phyloP scores from a whole-genome alignment of 805 yeast genomes.

The Huiozyma sinensis region DNA sequence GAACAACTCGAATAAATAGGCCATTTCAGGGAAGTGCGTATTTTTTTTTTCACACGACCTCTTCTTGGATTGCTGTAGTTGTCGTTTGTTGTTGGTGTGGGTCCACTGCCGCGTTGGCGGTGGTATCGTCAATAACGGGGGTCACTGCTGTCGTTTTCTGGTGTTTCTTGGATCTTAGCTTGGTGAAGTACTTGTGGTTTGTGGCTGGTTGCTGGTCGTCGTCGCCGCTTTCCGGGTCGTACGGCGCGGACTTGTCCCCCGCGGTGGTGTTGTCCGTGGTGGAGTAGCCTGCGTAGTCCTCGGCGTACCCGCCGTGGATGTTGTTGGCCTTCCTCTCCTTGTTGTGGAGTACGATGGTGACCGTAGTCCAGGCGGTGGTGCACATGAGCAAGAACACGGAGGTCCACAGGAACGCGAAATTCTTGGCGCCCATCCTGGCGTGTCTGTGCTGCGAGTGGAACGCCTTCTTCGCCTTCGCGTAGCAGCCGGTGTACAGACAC shows the following conservation, averaged over 20 bases:
- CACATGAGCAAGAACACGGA: slow-evolving; percentile 14
- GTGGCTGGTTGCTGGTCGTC: background rate
- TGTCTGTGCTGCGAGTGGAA: slow-evolving; percentile 34
- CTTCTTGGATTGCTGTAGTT: background rate
- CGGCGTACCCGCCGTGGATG: background rate
- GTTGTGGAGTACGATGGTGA: slow-evolving; percentile 6
- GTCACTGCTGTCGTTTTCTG: background rate
- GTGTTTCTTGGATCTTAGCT: background rate
- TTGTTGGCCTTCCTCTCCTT: slow-evolving; percentile 2
- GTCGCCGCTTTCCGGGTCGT: background rate
- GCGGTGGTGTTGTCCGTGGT: background rate
- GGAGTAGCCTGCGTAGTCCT: background rate
- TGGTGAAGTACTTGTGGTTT: background rate
- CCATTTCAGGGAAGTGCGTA: background rate
- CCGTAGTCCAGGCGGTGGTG: slow-evolving; percentile 16
- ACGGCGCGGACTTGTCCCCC: background rate
- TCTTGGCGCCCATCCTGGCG: slow-evolving; percentile 37
- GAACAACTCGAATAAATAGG: no score
- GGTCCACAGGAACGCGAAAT: slow-evolving; percentile 56
- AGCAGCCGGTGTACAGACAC: slow-evolving; percentile 43
- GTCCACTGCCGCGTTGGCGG: no score
- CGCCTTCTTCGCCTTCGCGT: slow-evolving; percentile 40
- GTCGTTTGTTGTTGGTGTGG: no score
- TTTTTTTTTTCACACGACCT: no score
- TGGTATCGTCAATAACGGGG: background rate